Base-by-base conservation (phyloP, 2,329 filamentous ascomycete species). In the Blastomyces emzantsi region DNA sequence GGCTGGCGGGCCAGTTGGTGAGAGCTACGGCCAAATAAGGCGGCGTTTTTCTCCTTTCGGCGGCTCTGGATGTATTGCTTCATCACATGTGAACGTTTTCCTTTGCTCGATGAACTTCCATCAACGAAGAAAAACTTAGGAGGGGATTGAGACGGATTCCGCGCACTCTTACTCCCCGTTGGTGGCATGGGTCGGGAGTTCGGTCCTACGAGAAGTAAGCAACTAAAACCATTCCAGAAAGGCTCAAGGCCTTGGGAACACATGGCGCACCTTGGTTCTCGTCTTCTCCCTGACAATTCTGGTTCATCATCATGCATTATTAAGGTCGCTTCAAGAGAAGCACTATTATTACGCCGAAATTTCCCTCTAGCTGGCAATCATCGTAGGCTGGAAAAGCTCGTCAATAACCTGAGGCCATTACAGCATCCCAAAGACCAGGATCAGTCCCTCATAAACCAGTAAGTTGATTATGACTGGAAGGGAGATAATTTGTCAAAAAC, bases 61-160 rank as follows among this genome's bases (percentile, higher is more conserved):
- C 77, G 78, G 65, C 77, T 71, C 60, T 77, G 74, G n/a, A 78
- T 75, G 69, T 78, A 76, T 62, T 78, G 74, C 45, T 75, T 75
- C 76, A 78, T 78, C 25, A 78, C 76, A 72, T 78, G 76, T 7
- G 76, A 75, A 39, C 76, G 75, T 62, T 78, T 78, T 62, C 76
- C 76, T 41, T 74, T 77, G 3, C 75, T 77, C 3, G 76, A 76
- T 61, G 70, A 72, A 8, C 71, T 72, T 60, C 78, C 72, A 57
- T 78, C 76, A 67, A 78, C 78, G 64, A 76, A 77, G 63, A 77
- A 78, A 45, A 45, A 45, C 6, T 49, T 45, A 5, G n/a, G 25
- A 25, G 25, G n/a, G 43, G 43, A 39, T 25, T 51, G 33, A 36
- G 13, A 13, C n/a, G 36, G 30, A 41, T 6, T 58, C 11, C n/a